Conservation (phyloP, 192 early-diverging fungal genomes). For the Oehlia diaphana region DNA sequence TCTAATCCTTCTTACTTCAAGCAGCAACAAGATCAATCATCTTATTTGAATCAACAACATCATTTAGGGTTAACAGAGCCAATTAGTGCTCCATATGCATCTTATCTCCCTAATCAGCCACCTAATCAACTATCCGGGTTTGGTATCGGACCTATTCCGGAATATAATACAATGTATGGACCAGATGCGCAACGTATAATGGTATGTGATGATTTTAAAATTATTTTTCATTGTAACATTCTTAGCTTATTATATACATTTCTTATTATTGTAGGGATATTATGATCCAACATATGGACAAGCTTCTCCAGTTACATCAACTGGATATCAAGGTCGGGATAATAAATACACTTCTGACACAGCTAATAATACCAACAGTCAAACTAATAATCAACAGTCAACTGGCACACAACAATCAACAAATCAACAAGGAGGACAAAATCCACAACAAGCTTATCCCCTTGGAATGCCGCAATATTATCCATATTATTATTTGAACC, state of each 20-base stretch:
- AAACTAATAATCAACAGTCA: constrained; percentile 38
- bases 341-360: constrained; percentile 52
- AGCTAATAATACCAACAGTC: constrained; percentile 32
- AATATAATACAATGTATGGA: constrained; percentile 61
- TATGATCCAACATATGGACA: constrained; percentile 59
- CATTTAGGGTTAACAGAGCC: constrained; percentile 49
- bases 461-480: constrained; percentile 67
- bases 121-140: constrained; percentile 53
- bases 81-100: constrained; percentile 51
- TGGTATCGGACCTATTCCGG: constrained; percentile 57
- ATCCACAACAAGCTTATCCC: constrained; percentile 57
- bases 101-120: constrained; percentile 49
- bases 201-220: constrained; percentile 47
- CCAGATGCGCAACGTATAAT: constrained; percentile 66
- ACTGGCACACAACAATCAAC: constrained; percentile 46
- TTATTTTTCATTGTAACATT: background rate
- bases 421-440: constrained; percentile 41
- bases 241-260: too few relatives aligned
- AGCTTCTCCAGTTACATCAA: constrained; percentile 54
- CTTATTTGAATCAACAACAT: constrained; percentile 57
- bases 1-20: constrained; percentile 28
- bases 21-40: constrained; percentile 39
- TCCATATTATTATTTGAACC: constrained; percentile 76
- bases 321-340: constrained; percentile 51
- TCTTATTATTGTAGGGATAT: constrained; percentile 32